Percentiles rank a stretch among this genome's conserved stretches.
Conservation (phyloP, 164 flowering plant genomes). For the Magnolia officinalis region DNA sequence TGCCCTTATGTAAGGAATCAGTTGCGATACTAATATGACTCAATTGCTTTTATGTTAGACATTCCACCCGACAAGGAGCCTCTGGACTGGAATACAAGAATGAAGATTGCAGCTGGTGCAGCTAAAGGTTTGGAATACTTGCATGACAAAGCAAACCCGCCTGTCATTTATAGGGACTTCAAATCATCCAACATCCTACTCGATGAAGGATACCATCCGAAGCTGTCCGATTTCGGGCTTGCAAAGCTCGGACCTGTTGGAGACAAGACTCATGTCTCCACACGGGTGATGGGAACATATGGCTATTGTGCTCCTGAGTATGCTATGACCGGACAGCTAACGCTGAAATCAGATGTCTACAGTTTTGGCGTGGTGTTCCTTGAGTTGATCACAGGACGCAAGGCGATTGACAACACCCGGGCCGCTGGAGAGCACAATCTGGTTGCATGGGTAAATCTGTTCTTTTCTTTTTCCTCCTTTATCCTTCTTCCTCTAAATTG, state of each 20-base stretch:
- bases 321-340: slow-evolving; percentile 95
- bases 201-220: slow-evolving; percentile 78
- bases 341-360: slow-evolving; percentile 89
- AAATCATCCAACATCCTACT: slow-evolving; percentile 95
- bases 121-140: slow-evolving; percentile 92
- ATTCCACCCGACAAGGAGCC: slow-evolving; percentile 72
- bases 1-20: neutral
- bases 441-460: slow-evolving; percentile 78
- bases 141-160: slow-evolving; percentile 94
- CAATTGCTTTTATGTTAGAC: slow-evolving; percentile 39
- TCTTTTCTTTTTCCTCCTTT: neutral
- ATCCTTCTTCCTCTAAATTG: slow-evolving; percentile 1
- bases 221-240: slow-evolving; percentile 93
- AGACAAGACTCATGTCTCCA: slow-evolving; percentile 94
- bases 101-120: slow-evolving; percentile 98
- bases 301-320: slow-evolving; percentile 99
- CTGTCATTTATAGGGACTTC: slow-evolving; percentile 88
- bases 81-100: slow-evolving; percentile 89
- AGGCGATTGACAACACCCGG: slow-evolving; percentile 75
- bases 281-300: slow-evolving; percentile 97
- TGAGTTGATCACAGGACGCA: slow-evolving; percentile 91
- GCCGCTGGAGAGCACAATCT: slow-evolving; percentile 80
- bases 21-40: neutral
- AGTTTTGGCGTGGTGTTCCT: slow-evolving; percentile 95
- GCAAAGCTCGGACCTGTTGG: slow-evolving; percentile 97